Evolutionary conservation across 1,284 basidiomycete species (phyloP).

Genomic region (Pholiota adiposa): DNA sequence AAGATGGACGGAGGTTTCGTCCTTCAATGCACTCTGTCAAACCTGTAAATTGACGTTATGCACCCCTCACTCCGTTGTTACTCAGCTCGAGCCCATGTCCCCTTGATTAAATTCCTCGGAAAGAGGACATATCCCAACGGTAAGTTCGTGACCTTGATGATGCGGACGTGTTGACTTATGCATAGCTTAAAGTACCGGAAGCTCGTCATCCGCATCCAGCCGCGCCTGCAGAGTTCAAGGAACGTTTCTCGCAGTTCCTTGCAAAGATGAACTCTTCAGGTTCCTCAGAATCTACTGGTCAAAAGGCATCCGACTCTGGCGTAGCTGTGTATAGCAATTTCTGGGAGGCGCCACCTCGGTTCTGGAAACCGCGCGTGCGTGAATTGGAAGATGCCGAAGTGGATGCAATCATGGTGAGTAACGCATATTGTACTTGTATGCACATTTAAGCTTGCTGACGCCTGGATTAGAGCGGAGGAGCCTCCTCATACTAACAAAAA

Average conservation of each 20-base stretch:
- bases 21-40: neutral
- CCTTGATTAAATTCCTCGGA: conserved; percentile 83
- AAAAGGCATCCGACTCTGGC: conserved; percentile 12
- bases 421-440: neutral
- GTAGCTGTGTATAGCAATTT: conserved; percentile 59
- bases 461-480: conserved; percentile 68
- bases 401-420: conserved; percentile 77
- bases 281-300: conserved; percentile 28
- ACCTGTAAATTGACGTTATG: conserved; percentile 34
- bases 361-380: conserved; percentile 65
- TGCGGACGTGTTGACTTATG: neutral
- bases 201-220: conserved; percentile 75
- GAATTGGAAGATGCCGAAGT: conserved; percentile 73
- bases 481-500: conserved; percentile 46
- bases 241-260: conserved; percentile 63
- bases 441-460: neutral
- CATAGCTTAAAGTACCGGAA: conserved; percentile 50
- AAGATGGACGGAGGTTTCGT: conserved; percentile 2
- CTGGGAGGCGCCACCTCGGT: conserved; percentile 78
- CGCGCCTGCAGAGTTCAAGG: conserved; percentile 72
- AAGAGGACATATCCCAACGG: conserved; percentile 60
- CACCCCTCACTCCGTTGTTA: conserved; percentile 50
- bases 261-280: conserved; percentile 51
- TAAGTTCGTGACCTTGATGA: conserved; percentile 34
- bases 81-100: conserved; percentile 50